Base-by-base conservation (phyloP, 2,329 filamentous ascomycete genomes). In the Thielaviopsis populi region DNA sequence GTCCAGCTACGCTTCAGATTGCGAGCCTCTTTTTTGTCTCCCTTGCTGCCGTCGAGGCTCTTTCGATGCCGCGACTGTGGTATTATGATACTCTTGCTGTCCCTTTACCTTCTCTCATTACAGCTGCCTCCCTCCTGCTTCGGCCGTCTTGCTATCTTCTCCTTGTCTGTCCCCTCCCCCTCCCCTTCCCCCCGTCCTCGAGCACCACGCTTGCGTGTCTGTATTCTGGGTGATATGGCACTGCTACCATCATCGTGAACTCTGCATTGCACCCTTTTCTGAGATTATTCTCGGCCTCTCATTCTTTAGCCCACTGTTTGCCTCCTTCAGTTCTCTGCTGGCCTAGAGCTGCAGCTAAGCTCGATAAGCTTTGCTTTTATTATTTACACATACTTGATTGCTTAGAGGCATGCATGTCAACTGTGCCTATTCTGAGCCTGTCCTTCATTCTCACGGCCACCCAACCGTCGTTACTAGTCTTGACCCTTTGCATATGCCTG, bases 161-260 rank as follows among this genome's bases (percentile, higher is more conserved):
- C 30, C 27, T 54, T 19, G n/a, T 37, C 17, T 42, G 22, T 42
- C 7, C 46, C 15, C n/a, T 42, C 33, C 24, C 33, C 19, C 19
- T 48, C 46, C 22, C 27, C 54, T 65, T 46, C n/a, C 65, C 58
- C 27, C 24, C 24, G 15, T 50, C 30, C 48, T 56, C 33, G 19
- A 56, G 46, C 10, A 62, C 46, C 61, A 56, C 46, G 61, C 33
- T 56, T 53, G 37, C 48, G 46, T 62, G 43, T 30, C 37, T 42
- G 24, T 61, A 60, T 60, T 42, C 59, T 66, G 48, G 42, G 27
- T 56, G 61, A 58, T 63, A 63, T 63, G 61, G 61, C 53, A 56
- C 53, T 56, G 53, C 53, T 56, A 56, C 10, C 27, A 56, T 30
- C 27, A 56, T 56, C 53, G 53, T 56, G 53, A 56, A 56, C 37